Conservation (phyloP, 2,329 filamentous ascomycete genomes). For the Pseudopyricularia cyperi region DNA sequence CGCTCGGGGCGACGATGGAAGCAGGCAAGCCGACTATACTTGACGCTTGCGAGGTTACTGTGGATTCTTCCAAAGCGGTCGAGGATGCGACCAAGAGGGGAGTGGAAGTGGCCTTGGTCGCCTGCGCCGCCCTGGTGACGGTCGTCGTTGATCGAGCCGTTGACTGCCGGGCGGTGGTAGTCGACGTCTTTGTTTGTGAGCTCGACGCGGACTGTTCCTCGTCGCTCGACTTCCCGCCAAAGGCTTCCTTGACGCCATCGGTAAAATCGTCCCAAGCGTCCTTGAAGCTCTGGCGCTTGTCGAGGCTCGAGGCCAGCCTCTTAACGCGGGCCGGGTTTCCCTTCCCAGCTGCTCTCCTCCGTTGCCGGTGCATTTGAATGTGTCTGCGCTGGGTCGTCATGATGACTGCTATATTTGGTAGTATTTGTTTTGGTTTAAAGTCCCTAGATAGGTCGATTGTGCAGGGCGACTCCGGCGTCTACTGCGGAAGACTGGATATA, state of each 20-base stretch:
- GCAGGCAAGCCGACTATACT: neutral
- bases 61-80: neutral
- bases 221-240: neutral
- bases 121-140: neutral
- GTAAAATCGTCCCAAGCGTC: conserved; percentile 8
- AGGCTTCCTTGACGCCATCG: conserved; percentile 7
- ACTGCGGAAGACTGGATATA: too few relatives aligned
- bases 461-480: too few relatives aligned
- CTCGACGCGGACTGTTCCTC: conserved; percentile 2
- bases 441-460: too few relatives aligned
- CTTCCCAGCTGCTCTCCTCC: neutral
- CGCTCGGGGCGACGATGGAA: neutral
- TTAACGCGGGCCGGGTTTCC: neutral
- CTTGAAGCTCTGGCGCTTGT: conserved; percentile 1
- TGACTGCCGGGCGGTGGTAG: conserved; percentile 2
- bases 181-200: neutral
- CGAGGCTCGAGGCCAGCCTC: neutral
- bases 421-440: neutral
- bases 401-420: neutral
- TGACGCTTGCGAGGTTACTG: neutral
- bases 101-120: neutral
- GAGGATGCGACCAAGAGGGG: neutral
- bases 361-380: conserved; percentile 1
- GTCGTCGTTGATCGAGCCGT: neutral
- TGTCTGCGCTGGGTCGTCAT: conserved; percentile 1